Evolutionary conservation across 2,329 filamentous ascomycete genomes (phyloP), one percentile per base, ranked within the genome.

Genomic region (Emericellopsis atlantica): DNA sequence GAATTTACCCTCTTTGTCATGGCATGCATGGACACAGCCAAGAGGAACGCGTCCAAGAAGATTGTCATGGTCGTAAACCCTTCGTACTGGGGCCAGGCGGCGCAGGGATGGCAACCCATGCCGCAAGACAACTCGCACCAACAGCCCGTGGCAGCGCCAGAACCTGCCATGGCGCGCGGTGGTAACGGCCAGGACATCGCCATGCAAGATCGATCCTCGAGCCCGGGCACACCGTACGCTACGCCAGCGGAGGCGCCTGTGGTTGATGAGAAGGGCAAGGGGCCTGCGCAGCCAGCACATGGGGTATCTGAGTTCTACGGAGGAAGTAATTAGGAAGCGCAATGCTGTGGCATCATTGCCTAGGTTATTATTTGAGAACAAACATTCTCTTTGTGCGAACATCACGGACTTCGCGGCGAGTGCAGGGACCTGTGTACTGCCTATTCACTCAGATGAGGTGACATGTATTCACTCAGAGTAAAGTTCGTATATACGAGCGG

Each of bases 1-100:
- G 55, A 64, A 44, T 61, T 67, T 33, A 45, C 54, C 42, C 51
- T 67, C 33, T 67, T 67, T 45, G 46, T 65, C 31, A 48, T 54
- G 11, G 61, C 59, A 14, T 67, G 64, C 42, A 50, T 64, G 44
- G 61, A 64, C 42, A 62, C 59, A 1, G 46, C 52, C 39, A 53
- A 47, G 36, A 45, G 52, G 44, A 61, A 62, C 41, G 43, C 45
- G 8, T 46, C 49, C 15, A 41, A 36, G 37, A 43, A 48, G 9
- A 48, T 47, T 14, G 40, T 58, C 36, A 49, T 53, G 40, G 44
- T 59, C 29, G 48, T 58, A 24, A 44, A 46, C 14, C 52, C 48
- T 14, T 46, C 49, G 16, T 53, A 53, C 47, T 58, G 55, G 55
- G 49, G 52, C 11, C 47, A 49, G 3, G 44, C 46, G n/a, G 44